Conservation (phyloP, 306 rosid species). For the Casuarina glauca region DNA sequence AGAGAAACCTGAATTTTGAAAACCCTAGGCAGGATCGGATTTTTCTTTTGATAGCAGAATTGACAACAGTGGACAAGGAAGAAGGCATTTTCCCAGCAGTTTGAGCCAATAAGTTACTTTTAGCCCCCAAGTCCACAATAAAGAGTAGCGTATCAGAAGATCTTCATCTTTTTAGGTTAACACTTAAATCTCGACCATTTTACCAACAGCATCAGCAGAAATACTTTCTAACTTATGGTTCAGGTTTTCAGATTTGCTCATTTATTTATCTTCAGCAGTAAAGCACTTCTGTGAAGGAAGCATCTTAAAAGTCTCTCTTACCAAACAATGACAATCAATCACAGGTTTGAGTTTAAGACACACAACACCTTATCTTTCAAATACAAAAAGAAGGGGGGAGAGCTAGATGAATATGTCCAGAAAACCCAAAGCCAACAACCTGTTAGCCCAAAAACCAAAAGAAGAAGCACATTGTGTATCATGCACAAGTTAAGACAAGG, state of each 20-base stretch:
- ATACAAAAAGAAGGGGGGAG: background rate
- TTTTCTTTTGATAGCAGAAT: no score
- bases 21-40: background rate
- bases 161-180: background rate
- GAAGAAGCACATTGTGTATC: background rate
- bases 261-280: background rate
- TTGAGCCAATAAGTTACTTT: no score
- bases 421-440: background rate
- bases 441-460: background rate
- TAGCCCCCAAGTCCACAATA: no score
- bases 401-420: background rate
- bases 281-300: background rate
- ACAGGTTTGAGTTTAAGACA: background rate
- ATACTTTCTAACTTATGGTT: background rate
- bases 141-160: no score
- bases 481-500: conserved; percentile 1
- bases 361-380: background rate
- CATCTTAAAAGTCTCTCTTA: background rate
- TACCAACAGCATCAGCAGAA: background rate
- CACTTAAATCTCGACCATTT: background rate
- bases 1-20: background rate
- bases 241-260: background rate
- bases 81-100: no score
- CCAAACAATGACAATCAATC: background rate
- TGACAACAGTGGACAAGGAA: no score